phyloP scores from a whole-genome alignment of 495 filamentous ascomycete species.

The Sphaerosporella brunnea region DNA sequence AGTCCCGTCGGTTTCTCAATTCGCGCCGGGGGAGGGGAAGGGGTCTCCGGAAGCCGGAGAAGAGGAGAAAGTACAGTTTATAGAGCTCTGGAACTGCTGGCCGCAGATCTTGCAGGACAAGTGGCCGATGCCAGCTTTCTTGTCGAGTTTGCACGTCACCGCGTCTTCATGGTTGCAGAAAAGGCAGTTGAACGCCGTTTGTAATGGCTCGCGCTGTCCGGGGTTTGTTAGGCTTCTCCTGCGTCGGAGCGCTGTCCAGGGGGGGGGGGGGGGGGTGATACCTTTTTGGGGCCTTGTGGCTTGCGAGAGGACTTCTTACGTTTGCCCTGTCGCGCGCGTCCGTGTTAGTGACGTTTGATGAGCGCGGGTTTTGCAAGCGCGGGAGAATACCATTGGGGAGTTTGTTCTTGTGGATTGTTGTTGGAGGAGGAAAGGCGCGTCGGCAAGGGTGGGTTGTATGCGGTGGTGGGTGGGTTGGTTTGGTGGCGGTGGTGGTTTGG shows the following conservation, averaged over 20 bases:
- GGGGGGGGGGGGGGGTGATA: slow-evolving; percentile 25
- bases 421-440: not conserved
- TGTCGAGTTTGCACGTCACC: slow-evolving; percentile 73
- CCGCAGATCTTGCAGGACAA: slow-evolving; percentile 86
- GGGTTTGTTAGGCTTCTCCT: slow-evolving; percentile 1
- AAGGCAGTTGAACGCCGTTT: slow-evolving; percentile 78
- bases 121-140: slow-evolving; percentile 67
- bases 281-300: slow-evolving; percentile 71
- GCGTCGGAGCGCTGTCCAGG: slow-evolving; percentile 2
- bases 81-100: slow-evolving; percentile 74
- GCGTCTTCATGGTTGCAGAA: slow-evolving; percentile 97
- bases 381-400: too few species aligned
- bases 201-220: slow-evolving; percentile 62
- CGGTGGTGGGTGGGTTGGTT: not conserved
- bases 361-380: too few species aligned
- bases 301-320: slow-evolving; percentile 84
- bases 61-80: slow-evolving; percentile 48
- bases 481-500: not conserved
- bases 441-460: not conserved
- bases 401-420: not conserved
- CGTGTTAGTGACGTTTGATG: too few species aligned
- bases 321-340: slow-evolving; percentile 83
- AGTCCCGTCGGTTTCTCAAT: not conserved
- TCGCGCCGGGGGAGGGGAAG: not conserved
- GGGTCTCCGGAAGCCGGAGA: not conserved